phyloP scores from a whole-genome alignment of 208 protist species.

The Acanthamoeba royreba region DNA sequence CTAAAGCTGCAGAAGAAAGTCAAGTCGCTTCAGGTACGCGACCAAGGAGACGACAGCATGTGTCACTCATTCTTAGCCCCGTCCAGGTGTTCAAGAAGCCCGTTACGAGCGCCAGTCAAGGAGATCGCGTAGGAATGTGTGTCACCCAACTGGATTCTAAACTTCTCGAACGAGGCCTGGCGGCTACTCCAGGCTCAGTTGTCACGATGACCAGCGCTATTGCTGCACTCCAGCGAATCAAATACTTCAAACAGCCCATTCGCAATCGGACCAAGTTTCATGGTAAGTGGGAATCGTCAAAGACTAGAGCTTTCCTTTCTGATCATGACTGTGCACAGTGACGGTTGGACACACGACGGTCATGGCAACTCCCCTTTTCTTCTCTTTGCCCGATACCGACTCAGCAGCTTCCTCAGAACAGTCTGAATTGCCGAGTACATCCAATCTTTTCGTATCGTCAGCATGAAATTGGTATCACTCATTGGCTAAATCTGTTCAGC shows the following conservation, averaged over 20 bases:
- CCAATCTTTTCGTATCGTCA: too few species aligned
- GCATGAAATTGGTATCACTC: neutral
- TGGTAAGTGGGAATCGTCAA: neutral
- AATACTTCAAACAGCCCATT: slow-evolving; percentile 29
- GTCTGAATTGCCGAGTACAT: neutral
- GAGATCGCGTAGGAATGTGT: slow-evolving; percentile 91
- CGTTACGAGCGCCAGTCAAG: slow-evolving; percentile 78
- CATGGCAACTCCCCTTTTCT: slow-evolving; percentile 57
- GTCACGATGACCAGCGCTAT: slow-evolving; percentile 1
- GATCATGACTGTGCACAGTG: too few species aligned
- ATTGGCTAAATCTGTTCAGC: neutral
- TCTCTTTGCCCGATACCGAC: neutral
- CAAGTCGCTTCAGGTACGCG: slow-evolving; percentile 77
- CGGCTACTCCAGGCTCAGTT: neutral
- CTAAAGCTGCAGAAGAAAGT: slow-evolving; percentile 84
- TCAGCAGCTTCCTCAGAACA: neutral
- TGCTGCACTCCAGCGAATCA: neutral
- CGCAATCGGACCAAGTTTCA: slow-evolving; percentile 37
- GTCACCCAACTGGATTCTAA: slow-evolving; percentile 90
- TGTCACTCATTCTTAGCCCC: neutral
- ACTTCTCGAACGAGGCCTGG: slow-evolving; percentile 86
- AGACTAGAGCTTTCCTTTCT: too few species aligned
- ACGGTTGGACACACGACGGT: slow-evolving; percentile 71
- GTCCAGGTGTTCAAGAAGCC: slow-evolving; percentile 92
- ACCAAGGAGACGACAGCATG: too few species aligned